Evolutionary conservation across 768 basidiomycete species (phyloP).

Genomic region (Lactifluus rugatus): DNA sequence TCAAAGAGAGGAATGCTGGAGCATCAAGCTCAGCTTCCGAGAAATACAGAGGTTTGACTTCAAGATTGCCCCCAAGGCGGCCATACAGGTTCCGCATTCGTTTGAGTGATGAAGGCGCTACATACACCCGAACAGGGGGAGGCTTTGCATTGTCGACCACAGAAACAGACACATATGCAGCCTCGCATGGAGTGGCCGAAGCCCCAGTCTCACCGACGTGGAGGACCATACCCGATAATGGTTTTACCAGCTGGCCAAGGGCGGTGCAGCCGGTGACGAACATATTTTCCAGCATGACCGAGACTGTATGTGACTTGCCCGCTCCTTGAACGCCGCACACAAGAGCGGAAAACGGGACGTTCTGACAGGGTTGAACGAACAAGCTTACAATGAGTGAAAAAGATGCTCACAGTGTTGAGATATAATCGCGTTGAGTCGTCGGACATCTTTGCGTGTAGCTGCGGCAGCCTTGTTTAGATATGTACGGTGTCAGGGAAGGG

Average conservation of each 20-base stretch:
- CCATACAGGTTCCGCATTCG: constrained; percentile 51
- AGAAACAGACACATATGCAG: constrained; percentile 36
- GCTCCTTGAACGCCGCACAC: constrained; percentile 72
- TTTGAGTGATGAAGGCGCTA: constrained; percentile 49
- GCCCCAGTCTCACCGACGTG: constrained; percentile 63
- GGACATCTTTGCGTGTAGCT: neutral
- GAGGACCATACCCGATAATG: constrained; percentile 54
- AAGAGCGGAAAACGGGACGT: constrained; percentile 65
- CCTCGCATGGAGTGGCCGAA: constrained; percentile 49
- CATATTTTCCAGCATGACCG: constrained; percentile 61
- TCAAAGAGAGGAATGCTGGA: constrained; percentile 61
- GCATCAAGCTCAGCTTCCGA: constrained; percentile 56
- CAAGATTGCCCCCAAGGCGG: constrained; percentile 33
- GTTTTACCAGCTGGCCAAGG: constrained; percentile 43
- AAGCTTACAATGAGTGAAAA: neutral
- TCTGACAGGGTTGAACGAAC: constrained; percentile 31
- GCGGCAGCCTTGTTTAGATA: neutral
- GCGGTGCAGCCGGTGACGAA: constrained; percentile 42
- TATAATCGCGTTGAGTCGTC: constrained; percentile 38
- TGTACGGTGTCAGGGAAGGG: neutral
- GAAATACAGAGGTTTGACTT: constrained; percentile 46
- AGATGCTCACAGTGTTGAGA: constrained; percentile 48
- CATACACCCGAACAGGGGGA: constrained; percentile 39
- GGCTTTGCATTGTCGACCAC: constrained; percentile 21
- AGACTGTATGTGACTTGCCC: constrained; percentile 65